A percentile compares a stretch with the other conserved stretches of the same genome.
Evolutionary conservation across 2,329 filamentous ascomycete genomes (phyloP).

Genomic region (Claviceps spartinae): DNA sequence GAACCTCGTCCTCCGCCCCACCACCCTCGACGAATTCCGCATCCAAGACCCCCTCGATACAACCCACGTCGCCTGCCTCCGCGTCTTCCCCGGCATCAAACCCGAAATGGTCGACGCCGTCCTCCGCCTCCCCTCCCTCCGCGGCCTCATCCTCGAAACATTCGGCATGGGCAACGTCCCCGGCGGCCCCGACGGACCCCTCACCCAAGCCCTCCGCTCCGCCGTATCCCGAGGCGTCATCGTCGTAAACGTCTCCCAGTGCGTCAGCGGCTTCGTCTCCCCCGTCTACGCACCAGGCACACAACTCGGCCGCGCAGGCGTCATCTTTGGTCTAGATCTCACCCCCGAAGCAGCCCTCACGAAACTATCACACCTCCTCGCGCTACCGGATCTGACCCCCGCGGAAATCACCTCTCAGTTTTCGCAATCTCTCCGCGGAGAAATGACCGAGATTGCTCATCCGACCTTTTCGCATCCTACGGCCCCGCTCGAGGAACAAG

Average conservation of each 20-base stretch:
- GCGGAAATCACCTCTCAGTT: slow-evolving; percentile 57
- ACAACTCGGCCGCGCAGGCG: slow-evolving; percentile 66
- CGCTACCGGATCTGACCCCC: slow-evolving; percentile 47
- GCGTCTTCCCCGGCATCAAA: slow-evolving; percentile 84
- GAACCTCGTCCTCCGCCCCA: slow-evolving; percentile 63
- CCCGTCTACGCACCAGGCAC: slow-evolving; percentile 68
- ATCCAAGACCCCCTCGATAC: slow-evolving; percentile 64
- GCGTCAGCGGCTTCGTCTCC: slow-evolving; percentile 62
- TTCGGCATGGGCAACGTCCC: slow-evolving; percentile 91
- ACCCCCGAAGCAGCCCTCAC: slow-evolving; percentile 85
- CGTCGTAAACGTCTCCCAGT: slow-evolving; percentile 87
- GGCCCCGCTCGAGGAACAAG: slow-evolving; percentile 29
- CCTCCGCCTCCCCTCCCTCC: slow-evolving; percentile 58
- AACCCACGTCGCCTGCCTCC: slow-evolving; percentile 76
- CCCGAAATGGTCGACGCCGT: slow-evolving; percentile 89
- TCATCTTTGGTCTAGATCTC: slow-evolving; percentile 80
- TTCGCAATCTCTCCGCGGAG: slow-evolving; percentile 64
- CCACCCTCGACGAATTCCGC: slow-evolving; percentile 57
- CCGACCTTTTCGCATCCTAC: slow-evolving; percentile 67
- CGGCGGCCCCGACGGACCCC: slow-evolving; percentile 61
- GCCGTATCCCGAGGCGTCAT: slow-evolving; percentile 71
- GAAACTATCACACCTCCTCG: slow-evolving; percentile 77
- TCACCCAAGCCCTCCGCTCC: slow-evolving; percentile 63
- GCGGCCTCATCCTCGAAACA: slow-evolving; percentile 76
- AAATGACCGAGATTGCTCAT: slow-evolving; percentile 63